A percentile compares a stretch with the other conserved stretches of the same genome.
phyloP scores from a whole-genome alignment of 1,284 basidiomycete genomes.

The Ceratobasidium papillatum region DNA sequence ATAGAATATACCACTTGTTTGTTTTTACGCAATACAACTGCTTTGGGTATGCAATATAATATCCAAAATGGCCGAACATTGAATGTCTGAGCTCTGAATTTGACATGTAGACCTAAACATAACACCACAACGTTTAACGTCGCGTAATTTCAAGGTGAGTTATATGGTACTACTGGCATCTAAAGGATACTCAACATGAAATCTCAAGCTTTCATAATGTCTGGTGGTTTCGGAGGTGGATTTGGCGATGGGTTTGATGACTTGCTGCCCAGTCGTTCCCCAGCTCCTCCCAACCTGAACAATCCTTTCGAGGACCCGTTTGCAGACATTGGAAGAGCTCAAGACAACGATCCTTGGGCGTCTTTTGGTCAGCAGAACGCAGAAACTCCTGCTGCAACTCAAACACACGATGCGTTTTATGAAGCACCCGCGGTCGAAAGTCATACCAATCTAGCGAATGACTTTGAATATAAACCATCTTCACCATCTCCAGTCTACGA shows the following conservation, averaged over 20 bases:
- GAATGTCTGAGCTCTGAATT: no score
- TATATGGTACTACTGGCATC: neutral
- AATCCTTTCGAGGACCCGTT: conserved; percentile 84
- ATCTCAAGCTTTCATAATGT: conserved; percentile 1
- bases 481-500: conserved; percentile 18
- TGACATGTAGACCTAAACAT: neutral
- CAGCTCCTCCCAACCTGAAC: conserved; percentile 63
- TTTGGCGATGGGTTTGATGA: conserved; percentile 67
- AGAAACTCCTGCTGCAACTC: neutral
- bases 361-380: conserved; percentile 47
- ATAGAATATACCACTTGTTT: no score
- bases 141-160: neutral
- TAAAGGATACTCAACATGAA: neutral
- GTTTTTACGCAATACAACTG: neutral
- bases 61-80: neutral
- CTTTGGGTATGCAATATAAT: neutral
- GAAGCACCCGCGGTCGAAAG: conserved; percentile 49
- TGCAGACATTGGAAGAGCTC: conserved; percentile 61
- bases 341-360: conserved; percentile 81
- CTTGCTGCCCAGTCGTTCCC: conserved; percentile 66
- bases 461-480: conserved; percentile 6
- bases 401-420: conserved; percentile 46
- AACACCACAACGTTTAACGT: neutral
- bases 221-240: conserved; percentile 22
- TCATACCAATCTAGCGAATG: conserved; percentile 44